phyloP scores from a whole-genome alignment of 2,329 filamentous ascomycete genomes.

The Colletotrichum tanaceti region DNA sequence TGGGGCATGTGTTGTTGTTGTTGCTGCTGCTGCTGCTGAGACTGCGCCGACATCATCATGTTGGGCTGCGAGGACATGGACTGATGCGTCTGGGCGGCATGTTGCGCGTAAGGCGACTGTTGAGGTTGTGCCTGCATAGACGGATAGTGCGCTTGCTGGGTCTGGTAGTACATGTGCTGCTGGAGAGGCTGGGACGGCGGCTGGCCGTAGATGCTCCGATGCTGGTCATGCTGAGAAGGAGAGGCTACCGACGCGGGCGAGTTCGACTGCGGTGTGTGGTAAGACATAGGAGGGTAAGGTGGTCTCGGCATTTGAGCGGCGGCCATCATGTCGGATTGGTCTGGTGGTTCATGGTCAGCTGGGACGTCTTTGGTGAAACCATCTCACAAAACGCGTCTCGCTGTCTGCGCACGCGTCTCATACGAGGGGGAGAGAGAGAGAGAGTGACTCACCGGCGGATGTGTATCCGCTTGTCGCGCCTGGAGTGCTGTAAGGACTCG shows the following conservation, averaged over 20 bases:
- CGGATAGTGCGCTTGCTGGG: slow-evolving; percentile 70
- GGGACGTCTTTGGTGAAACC: slow-evolving; percentile 33
- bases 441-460: slow-evolving; percentile 87
- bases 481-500: slow-evolving; percentile 85
- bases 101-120: slow-evolving; percentile 71
- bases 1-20: slow-evolving; percentile 50
- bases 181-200: slow-evolving; percentile 82
- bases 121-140: slow-evolving; percentile 73
- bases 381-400: slow-evolving; percentile 30
- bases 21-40: slow-evolving; percentile 52
- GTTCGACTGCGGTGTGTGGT: slow-evolving; percentile 95
- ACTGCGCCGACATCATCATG: slow-evolving; percentile 74
- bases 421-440: slow-evolving; percentile 42
- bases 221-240: slow-evolving; percentile 87
- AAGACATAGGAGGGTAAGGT: slow-evolving; percentile 87
- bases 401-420: no score
- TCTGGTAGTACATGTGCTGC: slow-evolving; percentile 80
- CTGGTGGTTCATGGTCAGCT: slow-evolving; percentile 48
- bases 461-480: slow-evolving; percentile 86
- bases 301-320: slow-evolving; percentile 76
- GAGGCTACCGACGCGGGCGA: slow-evolving; percentile 94
- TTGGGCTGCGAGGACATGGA: slow-evolving; percentile 72
- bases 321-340: slow-evolving; percentile 76
- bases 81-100: slow-evolving; percentile 63
- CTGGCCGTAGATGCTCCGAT: slow-evolving; percentile 86